Evolutionary conservation across 2,329 filamentous ascomycete genomes (phyloP).

Genomic region (Colletotrichum scovillei): DNA sequence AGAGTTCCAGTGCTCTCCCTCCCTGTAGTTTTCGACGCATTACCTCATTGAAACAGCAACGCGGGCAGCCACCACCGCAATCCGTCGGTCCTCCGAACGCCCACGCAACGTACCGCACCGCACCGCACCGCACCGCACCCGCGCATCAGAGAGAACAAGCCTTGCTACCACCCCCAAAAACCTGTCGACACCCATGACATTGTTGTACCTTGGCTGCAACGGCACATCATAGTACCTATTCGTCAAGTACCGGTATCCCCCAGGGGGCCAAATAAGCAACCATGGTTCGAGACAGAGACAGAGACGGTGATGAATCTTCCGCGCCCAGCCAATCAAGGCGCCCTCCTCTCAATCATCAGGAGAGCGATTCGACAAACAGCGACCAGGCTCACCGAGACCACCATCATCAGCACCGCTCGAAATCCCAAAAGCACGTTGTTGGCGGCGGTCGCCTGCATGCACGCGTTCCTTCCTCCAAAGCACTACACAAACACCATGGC

Average conservation of each 20-base stretch:
- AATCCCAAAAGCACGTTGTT: constrained; percentile 55
- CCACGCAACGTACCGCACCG: not conserved
- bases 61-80: constrained; percentile 18
- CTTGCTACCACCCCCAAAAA: constrained; percentile 14
- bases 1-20: not conserved
- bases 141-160: constrained; percentile 24
- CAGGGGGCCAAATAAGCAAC: constrained; percentile 38
- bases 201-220: constrained; percentile 1
- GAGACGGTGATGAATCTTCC: constrained; percentile 60
- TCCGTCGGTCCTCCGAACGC: constrained; percentile 24
- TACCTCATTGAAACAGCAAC: constrained; percentile 27
- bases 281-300: constrained; percentile 53
- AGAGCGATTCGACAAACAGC: constrained; percentile 51
- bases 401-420: constrained; percentile 41
- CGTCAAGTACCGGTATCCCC: not conserved
- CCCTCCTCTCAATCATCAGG: constrained; percentile 49
- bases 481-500: constrained; percentile 57
- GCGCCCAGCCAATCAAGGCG: constrained; percentile 67
- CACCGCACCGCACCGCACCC: not conserved
- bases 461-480: constrained; percentile 64
- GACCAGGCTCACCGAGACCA: constrained; percentile 43
- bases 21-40: constrained; percentile 11
- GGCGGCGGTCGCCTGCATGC: constrained; percentile 60
- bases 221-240: not conserved
- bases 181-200: constrained; percentile 16